Base-by-base conservation (phyloP, 2,329 filamentous ascomycete species). In the Colletotrichum spaethianum region DNA sequence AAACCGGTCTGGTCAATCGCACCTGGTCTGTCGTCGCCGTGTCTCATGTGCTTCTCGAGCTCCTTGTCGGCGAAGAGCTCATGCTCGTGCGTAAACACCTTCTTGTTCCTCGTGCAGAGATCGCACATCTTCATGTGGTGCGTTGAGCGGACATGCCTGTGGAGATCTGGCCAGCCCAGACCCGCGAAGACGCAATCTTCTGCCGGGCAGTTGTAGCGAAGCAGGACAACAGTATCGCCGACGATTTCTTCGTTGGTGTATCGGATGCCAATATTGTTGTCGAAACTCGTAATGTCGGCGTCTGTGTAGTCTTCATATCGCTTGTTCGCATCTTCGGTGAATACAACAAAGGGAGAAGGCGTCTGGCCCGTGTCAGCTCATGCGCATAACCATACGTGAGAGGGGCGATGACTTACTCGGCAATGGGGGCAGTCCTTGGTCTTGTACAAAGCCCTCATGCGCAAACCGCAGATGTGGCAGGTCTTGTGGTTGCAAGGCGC, bases 51-150 rank as follows among this genome's bases (percentile, higher is more conserved):
- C 77, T 91, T 93, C 76, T 93, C 91, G 61, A 98, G 86, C 76
- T 96, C 94, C 74, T 92, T 89, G 73, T 91, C 89, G 0, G 93
- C 93, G 81, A 98, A 98, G 1, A 99, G 88, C 74, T 97, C 94
- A 80, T 99, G 96, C 82, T 99, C 96, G 83, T 99, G 96, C 1
- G 96, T 98, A 77, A 99, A 99, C 42, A 98, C 95, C 79, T 98
- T 98, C 84, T 99, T 99, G 85, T 98, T 95, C 72, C 95, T 88
- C 8, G 95, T 89, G 82, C 95, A 98, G 14, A 98, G 87, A 81
- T 98, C 94, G 82, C 93, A 97, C 92, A 97, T 95, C 80, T 93
- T 92, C 84, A 96, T 97, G 75, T 92, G 88, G 84, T 99, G 96
- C 70, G 89, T 89, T 63, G 86, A 90, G 79, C 93, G 93, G 68